Conservation (phyloP, 176 grass and related monocot genomes). For the Oryza glumipatula region DNA sequence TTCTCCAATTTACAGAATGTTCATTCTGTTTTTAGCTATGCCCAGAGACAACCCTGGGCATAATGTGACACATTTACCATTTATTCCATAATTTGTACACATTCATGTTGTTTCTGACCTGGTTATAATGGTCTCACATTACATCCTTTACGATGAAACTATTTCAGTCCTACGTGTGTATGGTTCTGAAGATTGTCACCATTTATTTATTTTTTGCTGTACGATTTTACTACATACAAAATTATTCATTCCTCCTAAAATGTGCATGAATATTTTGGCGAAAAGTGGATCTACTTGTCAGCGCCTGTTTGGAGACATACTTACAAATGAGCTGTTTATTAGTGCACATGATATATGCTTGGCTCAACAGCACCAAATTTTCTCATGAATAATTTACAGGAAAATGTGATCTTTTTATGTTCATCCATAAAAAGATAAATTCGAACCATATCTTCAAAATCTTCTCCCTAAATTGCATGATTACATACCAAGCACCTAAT, state of each 20-base stretch:
- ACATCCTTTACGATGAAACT: too few species aligned
- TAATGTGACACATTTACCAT: too few species aligned
- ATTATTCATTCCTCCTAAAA: background rate
- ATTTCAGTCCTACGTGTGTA: too few species aligned
- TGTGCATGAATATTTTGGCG: background rate
- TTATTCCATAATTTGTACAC: too few species aligned
- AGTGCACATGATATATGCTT: background rate
- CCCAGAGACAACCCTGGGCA: too few species aligned
- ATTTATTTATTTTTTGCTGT: too few species aligned
- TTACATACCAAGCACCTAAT: conserved; percentile 29
- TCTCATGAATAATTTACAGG: background rate
- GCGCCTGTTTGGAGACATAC: background rate
- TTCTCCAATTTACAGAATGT: too few species aligned
- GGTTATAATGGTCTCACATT: too few species aligned
- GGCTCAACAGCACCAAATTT: background rate
- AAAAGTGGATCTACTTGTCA: background rate
- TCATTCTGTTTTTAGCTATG: too few species aligned
- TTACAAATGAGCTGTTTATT: background rate
- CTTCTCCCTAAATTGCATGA: conserved; percentile 17
- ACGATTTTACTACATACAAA: too few species aligned
- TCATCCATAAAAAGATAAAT: conserved; percentile 17
- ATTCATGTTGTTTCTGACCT: too few species aligned
- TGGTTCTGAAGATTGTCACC: too few species aligned
- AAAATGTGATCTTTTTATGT: conserved; percentile 25
- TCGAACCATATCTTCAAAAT: conserved; percentile 15